These are phyloP conservation scores for Capronia epimyces DNA, from an alignment of 2,329 filamentous ascomycete genomes.

Conservation along the genomic window DNA sequence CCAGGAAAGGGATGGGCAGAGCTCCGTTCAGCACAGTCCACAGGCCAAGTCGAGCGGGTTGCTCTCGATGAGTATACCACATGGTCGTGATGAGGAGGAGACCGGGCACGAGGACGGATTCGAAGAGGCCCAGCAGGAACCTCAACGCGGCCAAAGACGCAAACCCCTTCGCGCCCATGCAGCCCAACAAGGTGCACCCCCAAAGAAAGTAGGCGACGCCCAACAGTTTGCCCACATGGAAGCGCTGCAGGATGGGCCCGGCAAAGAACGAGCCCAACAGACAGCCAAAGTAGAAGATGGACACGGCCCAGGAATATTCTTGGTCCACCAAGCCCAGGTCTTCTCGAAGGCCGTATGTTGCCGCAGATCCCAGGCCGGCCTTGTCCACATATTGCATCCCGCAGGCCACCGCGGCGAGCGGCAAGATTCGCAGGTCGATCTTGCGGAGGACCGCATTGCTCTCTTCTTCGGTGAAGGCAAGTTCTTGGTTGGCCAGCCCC, in stretches of 20 bases:
- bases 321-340: slow-evolving; percentile 46
- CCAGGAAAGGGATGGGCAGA: slow-evolving; percentile 56
- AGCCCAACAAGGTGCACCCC: slow-evolving; percentile 47
- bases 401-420: slow-evolving; percentile 51
- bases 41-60: slow-evolving; percentile 54
- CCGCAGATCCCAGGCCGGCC: slow-evolving; percentile 50
- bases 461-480: too few relatives aligned
- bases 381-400: slow-evolving; percentile 51
- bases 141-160: slow-evolving; percentile 50
- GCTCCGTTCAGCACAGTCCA: slow-evolving; percentile 57
- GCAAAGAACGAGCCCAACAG: slow-evolving; percentile 31
- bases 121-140: slow-evolving; percentile 43
- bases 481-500: too few relatives aligned
- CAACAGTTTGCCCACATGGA: slow-evolving; percentile 42
- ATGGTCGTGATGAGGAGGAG: neutral
- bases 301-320: slow-evolving; percentile 39
- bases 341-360: slow-evolving; percentile 59
- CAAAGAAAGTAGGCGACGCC: slow-evolving; percentile 52
- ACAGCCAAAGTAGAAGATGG: slow-evolving; percentile 48
- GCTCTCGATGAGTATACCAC: slow-evolving; percentile 53
- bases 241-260: slow-evolving; percentile 29
- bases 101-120: neutral
- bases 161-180: slow-evolving; percentile 51
- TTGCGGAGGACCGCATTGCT: slow-evolving; percentile 48
- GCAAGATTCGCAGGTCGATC: slow-evolving; percentile 55